Evolutionary conservation across 2,329 filamentous ascomycete species (phyloP).

Genomic region (Phialophora tarda): DNA sequence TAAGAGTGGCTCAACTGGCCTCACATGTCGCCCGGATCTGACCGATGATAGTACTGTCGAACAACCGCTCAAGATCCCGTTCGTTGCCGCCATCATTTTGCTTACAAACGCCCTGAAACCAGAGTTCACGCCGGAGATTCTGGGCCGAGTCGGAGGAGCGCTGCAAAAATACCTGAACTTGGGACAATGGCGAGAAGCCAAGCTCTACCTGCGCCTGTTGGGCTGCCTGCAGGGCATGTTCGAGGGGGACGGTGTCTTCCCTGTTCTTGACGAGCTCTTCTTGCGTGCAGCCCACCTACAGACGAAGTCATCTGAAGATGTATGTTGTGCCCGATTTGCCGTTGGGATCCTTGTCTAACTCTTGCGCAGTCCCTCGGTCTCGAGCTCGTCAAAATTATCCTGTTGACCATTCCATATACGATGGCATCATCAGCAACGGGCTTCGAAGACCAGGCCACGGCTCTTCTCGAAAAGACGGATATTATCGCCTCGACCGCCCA

Average conservation of each 20-base stretch:
- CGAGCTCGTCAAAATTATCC: constrained; percentile 94
- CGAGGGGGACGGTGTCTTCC: constrained; percentile 83
- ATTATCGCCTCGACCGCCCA: constrained; percentile 91
- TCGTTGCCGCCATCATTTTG: constrained; percentile 82
- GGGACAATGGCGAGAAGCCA: constrained; percentile 88
- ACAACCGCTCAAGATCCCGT: constrained; percentile 97
- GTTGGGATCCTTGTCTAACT: constrained; percentile 29
- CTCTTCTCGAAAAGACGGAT: constrained; percentile 89
- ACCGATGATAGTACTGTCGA: constrained; percentile 66
- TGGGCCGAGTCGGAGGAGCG: constrained; percentile 65
- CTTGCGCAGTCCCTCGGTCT: constrained; percentile 63
- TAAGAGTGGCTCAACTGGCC: constrained; percentile 45
- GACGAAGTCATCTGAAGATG: constrained; percentile 90
- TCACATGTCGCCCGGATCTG: constrained; percentile 10
- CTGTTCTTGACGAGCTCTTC: constrained; percentile 87
- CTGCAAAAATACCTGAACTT: constrained; percentile 70
- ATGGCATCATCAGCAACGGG: constrained; percentile 69
- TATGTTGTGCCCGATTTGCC: constrained; percentile 54
- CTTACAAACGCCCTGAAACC: constrained; percentile 78
- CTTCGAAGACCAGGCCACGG: constrained; percentile 73
- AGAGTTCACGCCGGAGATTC: constrained; percentile 73
- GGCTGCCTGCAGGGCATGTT: constrained; percentile 82
- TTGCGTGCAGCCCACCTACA: constrained; percentile 88
- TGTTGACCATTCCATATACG: constrained; percentile 90
- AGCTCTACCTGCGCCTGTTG: constrained; percentile 86